phyloP scores from a whole-genome alignment of 768 basidiomycete genomes.

The Leccinum longicurvipes region DNA sequence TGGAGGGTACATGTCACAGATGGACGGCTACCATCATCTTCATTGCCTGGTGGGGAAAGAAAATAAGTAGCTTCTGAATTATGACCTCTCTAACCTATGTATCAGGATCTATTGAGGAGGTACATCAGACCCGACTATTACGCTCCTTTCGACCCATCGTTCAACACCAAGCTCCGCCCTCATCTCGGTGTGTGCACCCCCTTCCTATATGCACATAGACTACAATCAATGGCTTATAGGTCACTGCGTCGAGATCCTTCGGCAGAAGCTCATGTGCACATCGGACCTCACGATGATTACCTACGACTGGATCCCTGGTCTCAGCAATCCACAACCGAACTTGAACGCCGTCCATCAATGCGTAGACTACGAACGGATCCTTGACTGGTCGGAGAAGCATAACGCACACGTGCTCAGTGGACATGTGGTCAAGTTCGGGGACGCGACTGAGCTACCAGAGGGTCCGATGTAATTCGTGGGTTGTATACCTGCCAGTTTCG shows the following conservation, averaged over 20 bases:
- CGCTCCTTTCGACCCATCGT: not conserved
- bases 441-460: not conserved
- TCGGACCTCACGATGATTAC: not conserved
- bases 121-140: not conserved
- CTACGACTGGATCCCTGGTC: not conserved
- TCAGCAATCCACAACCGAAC: not conserved
- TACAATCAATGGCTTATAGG: no score
- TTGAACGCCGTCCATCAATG: not conserved
- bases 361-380: not conserved
- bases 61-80: not conserved
- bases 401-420: not conserved
- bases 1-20: conserved; percentile 10
- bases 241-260: conserved; percentile 1
- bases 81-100: not conserved
- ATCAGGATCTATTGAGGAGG: not conserved
- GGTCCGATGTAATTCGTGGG: not conserved
- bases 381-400: not conserved
- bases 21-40: conserved; percentile 9
- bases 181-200: not conserved
- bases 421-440: conserved; percentile 1
- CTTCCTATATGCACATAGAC: no score
- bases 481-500: not conserved
- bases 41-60: conserved; percentile 6
- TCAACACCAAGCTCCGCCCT: not conserved
- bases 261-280: conserved; percentile 5